These are phyloP conservation scores for Ormosia semicastrata DNA, from an alignment of 306 rosid species.

Conservation along the genomic window DNA sequence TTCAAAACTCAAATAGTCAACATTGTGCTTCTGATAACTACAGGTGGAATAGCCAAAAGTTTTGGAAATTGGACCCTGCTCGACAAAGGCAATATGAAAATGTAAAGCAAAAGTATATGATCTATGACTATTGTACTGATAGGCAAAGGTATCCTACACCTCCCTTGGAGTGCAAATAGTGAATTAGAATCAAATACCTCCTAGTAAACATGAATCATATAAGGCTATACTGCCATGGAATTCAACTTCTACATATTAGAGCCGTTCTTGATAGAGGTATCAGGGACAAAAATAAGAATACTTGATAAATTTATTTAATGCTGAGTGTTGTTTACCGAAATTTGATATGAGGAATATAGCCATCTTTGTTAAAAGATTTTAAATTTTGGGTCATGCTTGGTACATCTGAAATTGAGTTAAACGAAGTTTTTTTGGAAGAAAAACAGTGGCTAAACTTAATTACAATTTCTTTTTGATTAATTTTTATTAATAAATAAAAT, in stretches of 20 bases:
- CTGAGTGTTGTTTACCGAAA: too few species aligned
- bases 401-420: too few species aligned
- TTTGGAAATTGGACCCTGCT: constrained; percentile 27
- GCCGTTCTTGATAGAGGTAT: background rate
- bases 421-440: too few species aligned
- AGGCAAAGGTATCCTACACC: constrained; percentile 23
- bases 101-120: constrained; percentile 25
- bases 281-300: background rate
- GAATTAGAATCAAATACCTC: background rate
- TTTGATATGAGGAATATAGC: too few species aligned
- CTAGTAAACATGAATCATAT: background rate
- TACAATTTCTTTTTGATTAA: too few species aligned
- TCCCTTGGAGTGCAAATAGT: constrained; percentile 53
- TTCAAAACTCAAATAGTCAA: background rate
- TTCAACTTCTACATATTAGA: background rate
- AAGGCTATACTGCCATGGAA: background rate
- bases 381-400: too few species aligned
- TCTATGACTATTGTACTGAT: constrained; percentile 57
- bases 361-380: too few species aligned
- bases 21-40: constrained; percentile 34
- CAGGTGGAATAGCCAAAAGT: constrained; percentile 43
- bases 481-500: too few species aligned
- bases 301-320: too few species aligned
- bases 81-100: constrained; percentile 21
- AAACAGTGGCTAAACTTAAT: too few species aligned